phyloP scores from a whole-genome alignment of 2,329 filamentous ascomycete species.

The Elsinoe necatrix region DNA sequence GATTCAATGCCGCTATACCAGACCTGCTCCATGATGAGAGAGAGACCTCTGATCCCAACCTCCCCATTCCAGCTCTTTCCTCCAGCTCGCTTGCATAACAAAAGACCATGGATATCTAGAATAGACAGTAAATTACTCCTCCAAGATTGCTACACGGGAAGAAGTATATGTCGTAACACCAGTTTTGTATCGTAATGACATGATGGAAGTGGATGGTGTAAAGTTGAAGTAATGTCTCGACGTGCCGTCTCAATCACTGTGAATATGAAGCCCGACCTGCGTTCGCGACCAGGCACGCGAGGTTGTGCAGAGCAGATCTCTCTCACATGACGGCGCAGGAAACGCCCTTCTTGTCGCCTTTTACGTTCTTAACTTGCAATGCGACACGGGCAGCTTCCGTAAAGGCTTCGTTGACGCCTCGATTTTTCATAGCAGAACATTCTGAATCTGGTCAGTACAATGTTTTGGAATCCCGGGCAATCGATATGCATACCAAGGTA shows the following conservation, averaged over 20 bases:
- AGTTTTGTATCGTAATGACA: conserved; percentile 10
- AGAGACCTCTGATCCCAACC: not conserved
- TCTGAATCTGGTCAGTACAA: conserved; percentile 44
- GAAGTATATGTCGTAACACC: conserved; percentile 5
- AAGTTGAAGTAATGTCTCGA: not conserved
- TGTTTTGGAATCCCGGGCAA: not conserved
- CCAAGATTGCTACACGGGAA: conserved; percentile 8
- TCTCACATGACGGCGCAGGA: conserved; percentile 38
- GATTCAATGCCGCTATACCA: not conserved
- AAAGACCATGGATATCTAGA: conserved; percentile 14
- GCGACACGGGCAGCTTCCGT: conserved; percentile 95
- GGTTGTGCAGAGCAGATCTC: not conserved
- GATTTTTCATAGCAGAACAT: conserved; percentile 96
- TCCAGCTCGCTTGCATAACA: not conserved
- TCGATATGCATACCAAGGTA: conserved; percentile 60
- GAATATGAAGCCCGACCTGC: no score
- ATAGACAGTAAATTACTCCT: not conserved
- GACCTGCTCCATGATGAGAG: not conserved
- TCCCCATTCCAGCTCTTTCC: not conserved
- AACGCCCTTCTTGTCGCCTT: conserved; percentile 38
- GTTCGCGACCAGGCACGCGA: not conserved
- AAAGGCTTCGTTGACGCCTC: conserved; percentile 96
- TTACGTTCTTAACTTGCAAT: conserved; percentile 49
- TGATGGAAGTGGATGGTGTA: not conserved
- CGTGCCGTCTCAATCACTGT: not conserved